Percentiles rank a stretch among this genome's conserved stretches.
Evolutionary conservation across 2,329 filamentous ascomycete species (phyloP).

Genomic region (Albophoma yamanashiensis): DNA sequence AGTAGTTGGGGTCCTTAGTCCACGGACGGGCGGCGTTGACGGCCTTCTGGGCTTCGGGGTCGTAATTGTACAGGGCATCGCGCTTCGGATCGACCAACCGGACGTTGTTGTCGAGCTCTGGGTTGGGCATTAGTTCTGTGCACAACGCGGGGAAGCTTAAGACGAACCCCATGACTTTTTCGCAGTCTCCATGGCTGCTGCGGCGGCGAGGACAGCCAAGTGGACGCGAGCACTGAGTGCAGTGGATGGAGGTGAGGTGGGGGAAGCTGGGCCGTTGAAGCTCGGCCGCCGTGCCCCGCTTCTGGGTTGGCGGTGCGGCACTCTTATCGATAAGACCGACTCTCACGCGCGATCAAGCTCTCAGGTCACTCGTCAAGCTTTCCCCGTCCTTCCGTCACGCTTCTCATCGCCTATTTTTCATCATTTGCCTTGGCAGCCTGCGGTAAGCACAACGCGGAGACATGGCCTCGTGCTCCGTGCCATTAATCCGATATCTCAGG

Average conservation of each 20-base stretch:
- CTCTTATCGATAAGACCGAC: background rate
- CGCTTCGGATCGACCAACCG: constrained; percentile 75
- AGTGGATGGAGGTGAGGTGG: background rate
- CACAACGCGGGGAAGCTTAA: rapidly evolving
- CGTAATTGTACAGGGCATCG: constrained; percentile 86
- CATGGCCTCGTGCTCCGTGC: background rate
- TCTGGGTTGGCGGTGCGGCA: background rate
- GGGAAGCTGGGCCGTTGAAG: background rate
- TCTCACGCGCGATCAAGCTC: too few species aligned
- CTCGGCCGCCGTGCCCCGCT: background rate
- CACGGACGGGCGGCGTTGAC: constrained; percentile 61
- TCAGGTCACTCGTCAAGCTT: too few species aligned
- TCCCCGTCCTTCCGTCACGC: background rate
- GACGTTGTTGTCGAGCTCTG: constrained; percentile 82
- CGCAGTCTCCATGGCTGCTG: constrained; percentile 12
- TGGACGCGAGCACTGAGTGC: background rate
- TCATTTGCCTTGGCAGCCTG: too few species aligned
- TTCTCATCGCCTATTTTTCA: background rate
- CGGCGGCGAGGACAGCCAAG: background rate
- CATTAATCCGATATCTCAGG: background rate
- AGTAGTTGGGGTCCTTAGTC: constrained; percentile 70
- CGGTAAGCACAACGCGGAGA: background rate
- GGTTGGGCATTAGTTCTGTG: background rate
- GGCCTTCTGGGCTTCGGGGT: constrained; percentile 55
- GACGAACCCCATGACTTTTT: constrained; percentile 18